A percentile compares a stretch with the other conserved stretches of the same genome.
These are phyloP conservation scores for Theobroma cacao DNA, from an alignment of 345 rosid genomes.

Conservation along the genomic window DNA sequence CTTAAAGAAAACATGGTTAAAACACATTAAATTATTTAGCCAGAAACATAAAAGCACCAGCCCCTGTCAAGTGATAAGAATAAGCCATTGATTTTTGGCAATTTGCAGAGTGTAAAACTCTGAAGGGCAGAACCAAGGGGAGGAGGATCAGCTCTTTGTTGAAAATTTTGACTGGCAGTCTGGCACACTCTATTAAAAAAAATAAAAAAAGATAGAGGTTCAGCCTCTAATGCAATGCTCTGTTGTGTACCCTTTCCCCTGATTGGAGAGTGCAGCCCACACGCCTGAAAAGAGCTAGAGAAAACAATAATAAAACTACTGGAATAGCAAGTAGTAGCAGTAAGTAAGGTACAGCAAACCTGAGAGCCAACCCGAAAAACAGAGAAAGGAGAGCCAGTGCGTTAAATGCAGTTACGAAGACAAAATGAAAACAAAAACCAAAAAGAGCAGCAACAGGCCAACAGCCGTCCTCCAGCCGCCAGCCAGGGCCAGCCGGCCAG, in stretches of 20 bases:
- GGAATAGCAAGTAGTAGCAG: neutral
- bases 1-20: too few species aligned
- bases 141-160: neutral
- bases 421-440: neutral
- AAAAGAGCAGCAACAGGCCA: neutral
- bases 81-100: neutral
- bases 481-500: neutral
- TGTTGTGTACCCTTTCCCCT: neutral
- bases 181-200: too few species aligned
- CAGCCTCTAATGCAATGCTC: neutral
- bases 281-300: neutral
- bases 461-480: too few species aligned
- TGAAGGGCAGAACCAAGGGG: neutral
- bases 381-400: neutral
- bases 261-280: conserved; percentile 5
- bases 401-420: neutral
- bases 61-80: neutral
- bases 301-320: neutral
- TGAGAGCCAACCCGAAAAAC: neutral
- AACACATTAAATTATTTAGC: too few species aligned
- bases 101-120: neutral
- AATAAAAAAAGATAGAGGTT: neutral
- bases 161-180: neutral
- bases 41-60: neutral
- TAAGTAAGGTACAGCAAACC: neutral